Evolutionary conservation across 805 yeast genomes (phyloP), one percentile per base, ranked within the genome.

Genomic region (Suhomyces faveliae): DNA sequence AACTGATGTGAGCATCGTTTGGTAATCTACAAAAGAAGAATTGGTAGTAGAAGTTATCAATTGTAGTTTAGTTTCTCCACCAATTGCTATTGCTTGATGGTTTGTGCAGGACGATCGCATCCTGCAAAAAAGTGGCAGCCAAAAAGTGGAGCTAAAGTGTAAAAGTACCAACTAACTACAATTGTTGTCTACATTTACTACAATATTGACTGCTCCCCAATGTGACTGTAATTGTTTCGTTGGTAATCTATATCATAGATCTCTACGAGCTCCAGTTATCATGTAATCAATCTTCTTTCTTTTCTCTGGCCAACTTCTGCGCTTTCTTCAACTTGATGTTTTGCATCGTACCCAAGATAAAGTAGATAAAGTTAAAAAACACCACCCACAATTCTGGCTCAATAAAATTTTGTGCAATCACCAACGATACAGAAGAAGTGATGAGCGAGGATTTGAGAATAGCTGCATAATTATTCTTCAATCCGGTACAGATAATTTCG

Each of bases 381-480:
- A 80, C 80, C 9, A 80, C 83, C 89, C 89, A 84, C 24, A 77
- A 65, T 55, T 82, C 80, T 1, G 84, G 84, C 7, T 73, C 68
- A 10, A 84, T 54, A 51, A 72, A 80, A 44, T 69, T 77, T 58
- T 84, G 89, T 4, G 87, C 86, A 24, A 81, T 49, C 1, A 76
- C 55, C 57, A 82, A 63, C 4, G 82, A 75, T 2, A 77, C 56
- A 10, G 80, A 76, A 30, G 81, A 76, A 3, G 85, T 76, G n/a
- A 76, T 53, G 67, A 81, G 73, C 1, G 87, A 79, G 1, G 81
- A 68, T 51, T 74, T 76, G 49, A 80, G 66, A 6, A 81, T 78
- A 1, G 72, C 56, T 41, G 69, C 52, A 47, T 77, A 76, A 38
- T 78, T 78, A n/a, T 58, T 66, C 42, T 65, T 60, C 57, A 81